phyloP scores from a whole-genome alignment of 352 stramenopile genomes.

The Phytophthora sojae region DNA sequence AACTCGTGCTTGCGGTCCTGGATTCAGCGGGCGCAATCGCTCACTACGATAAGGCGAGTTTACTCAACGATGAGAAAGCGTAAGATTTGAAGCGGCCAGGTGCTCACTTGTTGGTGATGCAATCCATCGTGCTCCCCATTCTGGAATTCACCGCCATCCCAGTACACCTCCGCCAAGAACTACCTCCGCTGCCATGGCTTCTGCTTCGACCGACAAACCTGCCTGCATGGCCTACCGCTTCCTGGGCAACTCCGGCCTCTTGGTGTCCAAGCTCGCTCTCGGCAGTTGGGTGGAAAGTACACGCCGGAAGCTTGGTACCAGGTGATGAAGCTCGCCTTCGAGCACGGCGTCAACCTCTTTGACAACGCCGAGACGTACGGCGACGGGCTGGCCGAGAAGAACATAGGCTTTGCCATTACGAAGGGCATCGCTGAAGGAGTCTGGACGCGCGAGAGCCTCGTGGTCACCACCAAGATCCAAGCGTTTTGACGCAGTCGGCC shows the following conservation, averaged over 20 bases:
- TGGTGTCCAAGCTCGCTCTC: conserved; percentile 49
- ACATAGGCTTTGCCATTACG: conserved; percentile 43
- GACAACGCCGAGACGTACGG: conserved; percentile 52
- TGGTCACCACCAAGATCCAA: conserved; percentile 58
- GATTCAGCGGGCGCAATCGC: no score
- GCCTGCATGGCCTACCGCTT: conserved; percentile 25
- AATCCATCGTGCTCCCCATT: conserved; percentile 10
- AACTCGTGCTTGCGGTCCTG: no score
- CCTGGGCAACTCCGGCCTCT: conserved; percentile 29
- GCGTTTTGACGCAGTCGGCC: background rate
- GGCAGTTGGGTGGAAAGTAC: conserved; percentile 42
- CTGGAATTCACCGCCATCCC: conserved; percentile 7
- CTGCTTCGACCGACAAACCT: conserved; percentile 1
- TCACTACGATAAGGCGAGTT: no score
- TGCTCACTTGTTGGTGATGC: no score
- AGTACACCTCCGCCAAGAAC: background rate
- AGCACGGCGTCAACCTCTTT: conserved; percentile 57
- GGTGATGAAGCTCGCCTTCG: conserved; percentile 27
- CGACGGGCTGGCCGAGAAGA: conserved; percentile 30
- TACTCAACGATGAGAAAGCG: no score
- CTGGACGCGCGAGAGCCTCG: conserved; percentile 46
- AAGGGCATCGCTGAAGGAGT: conserved; percentile 9
- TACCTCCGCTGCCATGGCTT: conserved; percentile 1
- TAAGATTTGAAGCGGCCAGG: no score
- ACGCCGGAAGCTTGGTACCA: conserved; percentile 37